These are phyloP conservation scores for Aegilops umbellulata DNA, from an alignment of 176 grass and related monocot genomes.

Conservation along the genomic window DNA sequence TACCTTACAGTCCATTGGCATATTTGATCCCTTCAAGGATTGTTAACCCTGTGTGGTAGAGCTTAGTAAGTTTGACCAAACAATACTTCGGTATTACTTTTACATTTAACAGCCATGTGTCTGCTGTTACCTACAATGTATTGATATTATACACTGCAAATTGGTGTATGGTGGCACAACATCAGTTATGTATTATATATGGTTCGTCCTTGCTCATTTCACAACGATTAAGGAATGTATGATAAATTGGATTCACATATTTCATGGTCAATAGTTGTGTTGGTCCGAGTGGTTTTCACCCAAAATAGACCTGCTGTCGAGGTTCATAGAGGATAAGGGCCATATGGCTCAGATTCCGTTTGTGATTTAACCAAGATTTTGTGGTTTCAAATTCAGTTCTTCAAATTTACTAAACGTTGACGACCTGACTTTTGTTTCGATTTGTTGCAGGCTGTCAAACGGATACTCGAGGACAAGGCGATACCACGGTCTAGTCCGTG, in stretches of 20 bases:
- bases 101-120: neutral
- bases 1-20: neutral
- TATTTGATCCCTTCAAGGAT: neutral
- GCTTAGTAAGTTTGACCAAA: neutral
- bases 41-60: neutral
- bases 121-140: neutral
- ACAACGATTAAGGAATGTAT: neutral
- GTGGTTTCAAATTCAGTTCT: neutral
- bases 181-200: neutral
- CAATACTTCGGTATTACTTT: neutral
- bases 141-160: neutral
- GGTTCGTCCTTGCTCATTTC: neutral
- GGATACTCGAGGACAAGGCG: conserved; percentile 49
- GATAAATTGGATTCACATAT: neutral
- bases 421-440: neutral
- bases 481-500: conserved; percentile 29
- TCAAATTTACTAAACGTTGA: neutral
- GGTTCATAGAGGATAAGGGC: neutral
- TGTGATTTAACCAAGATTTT: neutral
- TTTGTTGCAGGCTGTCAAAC: conserved; percentile 52
- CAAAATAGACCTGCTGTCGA: neutral
- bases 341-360: neutral
- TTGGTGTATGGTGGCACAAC: neutral
- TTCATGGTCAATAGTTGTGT: neutral
- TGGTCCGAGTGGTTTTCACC: no score